Conservation (phyloP, 2,329 filamentous ascomycete species). For the Penicillium sp. region DNA sequence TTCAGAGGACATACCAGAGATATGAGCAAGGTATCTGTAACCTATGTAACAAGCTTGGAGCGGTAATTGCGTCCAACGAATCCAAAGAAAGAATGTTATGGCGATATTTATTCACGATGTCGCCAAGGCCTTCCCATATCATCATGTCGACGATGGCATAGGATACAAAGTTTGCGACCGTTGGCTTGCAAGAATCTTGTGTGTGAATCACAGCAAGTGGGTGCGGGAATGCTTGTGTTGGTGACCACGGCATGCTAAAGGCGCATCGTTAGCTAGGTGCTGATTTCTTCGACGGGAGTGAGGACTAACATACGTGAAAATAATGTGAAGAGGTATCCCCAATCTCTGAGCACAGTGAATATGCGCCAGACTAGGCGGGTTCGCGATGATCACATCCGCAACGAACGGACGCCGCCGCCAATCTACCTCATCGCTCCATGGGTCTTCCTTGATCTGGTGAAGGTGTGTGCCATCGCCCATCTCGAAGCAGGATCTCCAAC, state of each 20-base stretch:
- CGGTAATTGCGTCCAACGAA: slow-evolving; percentile 77
- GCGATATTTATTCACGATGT: slow-evolving; percentile 87
- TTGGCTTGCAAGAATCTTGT: slow-evolving; percentile 69
- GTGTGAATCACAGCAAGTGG: slow-evolving; percentile 81
- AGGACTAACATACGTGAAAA: slow-evolving; percentile 71
- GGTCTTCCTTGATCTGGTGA: slow-evolving; percentile 56
- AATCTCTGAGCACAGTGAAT: slow-evolving; percentile 78
- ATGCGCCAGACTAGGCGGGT: slow-evolving; percentile 77
- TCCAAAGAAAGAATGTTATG: slow-evolving; percentile 75
- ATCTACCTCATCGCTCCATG: slow-evolving; percentile 39
- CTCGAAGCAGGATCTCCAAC: slow-evolving; percentile 85
- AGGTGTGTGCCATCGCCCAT: slow-evolving; percentile 66
- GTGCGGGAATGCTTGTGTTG: slow-evolving; percentile 82
- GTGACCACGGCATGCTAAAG: slow-evolving; percentile 80
- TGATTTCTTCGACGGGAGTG: no score
- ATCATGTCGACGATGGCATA: slow-evolving; percentile 88
- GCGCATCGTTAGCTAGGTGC: background rate
- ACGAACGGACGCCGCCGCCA: slow-evolving; percentile 69
- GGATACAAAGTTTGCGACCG: slow-evolving; percentile 79
- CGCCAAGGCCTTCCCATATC: slow-evolving; percentile 89
- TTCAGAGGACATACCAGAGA: slow-evolving; percentile 67
- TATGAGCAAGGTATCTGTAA: slow-evolving; percentile 85
- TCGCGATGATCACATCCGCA: slow-evolving; percentile 85
- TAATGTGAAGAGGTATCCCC: slow-evolving; percentile 77
- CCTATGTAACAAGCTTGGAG: slow-evolving; percentile 75